Conservation (phyloP, 352 stramenopile genomes). For the Saprolegnia parasitica region DNA sequence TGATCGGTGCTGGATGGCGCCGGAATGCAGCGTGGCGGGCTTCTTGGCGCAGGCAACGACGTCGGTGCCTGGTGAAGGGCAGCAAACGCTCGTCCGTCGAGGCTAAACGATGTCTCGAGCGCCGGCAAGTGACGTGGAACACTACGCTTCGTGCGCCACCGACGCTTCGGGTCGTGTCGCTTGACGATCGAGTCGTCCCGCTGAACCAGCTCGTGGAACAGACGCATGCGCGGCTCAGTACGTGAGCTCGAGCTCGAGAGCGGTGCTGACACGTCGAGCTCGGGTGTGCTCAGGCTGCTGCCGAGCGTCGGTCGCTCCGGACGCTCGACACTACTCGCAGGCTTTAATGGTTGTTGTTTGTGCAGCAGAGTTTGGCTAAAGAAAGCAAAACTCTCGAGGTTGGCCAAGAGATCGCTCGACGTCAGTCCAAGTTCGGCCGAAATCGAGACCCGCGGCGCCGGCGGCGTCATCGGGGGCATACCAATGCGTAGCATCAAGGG, state of each 20-base stretch:
- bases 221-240: not conserved
- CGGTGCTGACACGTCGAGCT: not conserved
- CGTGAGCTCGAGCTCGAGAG: not conserved
- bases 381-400: not conserved
- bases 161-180: not conserved
- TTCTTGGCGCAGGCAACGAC: not conserved
- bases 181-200: not conserved
- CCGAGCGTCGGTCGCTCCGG: not conserved
- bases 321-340: not conserved
- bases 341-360: not conserved
- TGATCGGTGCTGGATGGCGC: not conserved
- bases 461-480: not conserved
- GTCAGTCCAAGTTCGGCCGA: not conserved
- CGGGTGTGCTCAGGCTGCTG: not conserved
- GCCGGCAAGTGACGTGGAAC: not conserved
- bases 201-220: not conserved
- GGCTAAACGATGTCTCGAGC: not conserved
- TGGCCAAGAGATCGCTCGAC: not conserved
- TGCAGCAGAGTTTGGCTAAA: conserved; percentile 3
- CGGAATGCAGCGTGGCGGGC: not conserved
- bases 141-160: not conserved
- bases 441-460: not conserved
- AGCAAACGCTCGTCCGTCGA: not conserved
- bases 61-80: not conserved
- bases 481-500: conserved; percentile 3